Percentiles rank a stretch among this genome's conserved stretches.
phyloP scores from a whole-genome alignment of 495 filamentous ascomycete species.

The Aspergillus diversus region DNA sequence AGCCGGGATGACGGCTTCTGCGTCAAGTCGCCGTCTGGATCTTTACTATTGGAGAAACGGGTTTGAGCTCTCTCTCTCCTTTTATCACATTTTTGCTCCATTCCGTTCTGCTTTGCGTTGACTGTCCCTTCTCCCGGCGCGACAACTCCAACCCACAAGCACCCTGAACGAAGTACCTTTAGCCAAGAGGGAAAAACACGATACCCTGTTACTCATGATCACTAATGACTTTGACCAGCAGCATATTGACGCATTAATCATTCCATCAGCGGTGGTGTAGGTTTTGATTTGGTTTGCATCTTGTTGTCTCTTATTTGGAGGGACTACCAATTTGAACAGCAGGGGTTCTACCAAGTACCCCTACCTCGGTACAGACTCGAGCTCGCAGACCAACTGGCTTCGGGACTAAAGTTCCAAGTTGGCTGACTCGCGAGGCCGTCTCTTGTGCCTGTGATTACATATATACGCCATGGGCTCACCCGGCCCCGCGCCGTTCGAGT shows the following conservation, averaged over 20 bases:
- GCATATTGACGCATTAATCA: constrained; percentile 19
- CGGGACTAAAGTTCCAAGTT: no score
- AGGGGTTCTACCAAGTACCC: no score
- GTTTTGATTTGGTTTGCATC: constrained; percentile 13
- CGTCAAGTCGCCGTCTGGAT: constrained; percentile 59
- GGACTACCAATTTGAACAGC: constrained; percentile 2
- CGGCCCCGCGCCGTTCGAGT: no score
- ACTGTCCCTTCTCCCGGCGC: neutral
- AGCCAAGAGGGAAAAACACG: constrained; percentile 14
- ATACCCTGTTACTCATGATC: constrained; percentile 21
- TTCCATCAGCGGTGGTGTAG: constrained; percentile 23
- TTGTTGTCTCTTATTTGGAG: constrained; percentile 13
- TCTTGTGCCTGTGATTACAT: no score
- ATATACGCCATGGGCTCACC: no score
- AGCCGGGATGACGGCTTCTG: constrained; percentile 63
- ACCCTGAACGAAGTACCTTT: constrained; percentile 1
- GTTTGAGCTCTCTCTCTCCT: constrained; percentile 29
- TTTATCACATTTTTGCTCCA: constrained; percentile 15
- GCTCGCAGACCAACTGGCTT: no score
- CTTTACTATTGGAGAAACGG: constrained; percentile 64
- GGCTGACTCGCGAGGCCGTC: no score
- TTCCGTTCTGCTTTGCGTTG: constrained; percentile 8
- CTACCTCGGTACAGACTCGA: no score
- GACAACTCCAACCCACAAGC: constrained; percentile 1
- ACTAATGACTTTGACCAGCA: constrained; percentile 23